phyloP scores from a whole-genome alignment of 441 rosid species.

The Mallotus repandus region DNA sequence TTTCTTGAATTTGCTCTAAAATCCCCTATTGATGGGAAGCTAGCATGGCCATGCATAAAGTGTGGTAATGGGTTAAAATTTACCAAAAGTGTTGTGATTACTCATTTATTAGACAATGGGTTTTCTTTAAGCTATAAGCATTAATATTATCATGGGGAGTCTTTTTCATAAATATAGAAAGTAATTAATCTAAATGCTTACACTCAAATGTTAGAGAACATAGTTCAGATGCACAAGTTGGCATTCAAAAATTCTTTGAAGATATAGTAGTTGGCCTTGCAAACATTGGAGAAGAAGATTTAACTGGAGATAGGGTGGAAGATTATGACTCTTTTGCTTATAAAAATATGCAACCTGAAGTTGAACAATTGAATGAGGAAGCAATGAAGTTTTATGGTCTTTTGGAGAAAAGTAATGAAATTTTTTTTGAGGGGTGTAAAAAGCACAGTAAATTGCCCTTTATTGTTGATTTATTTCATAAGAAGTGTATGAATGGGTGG shows the following conservation, averaged over 20 bases:
- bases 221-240: too few species aligned
- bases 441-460: slow-evolving; percentile 13
- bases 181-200: background rate
- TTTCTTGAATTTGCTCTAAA: background rate
- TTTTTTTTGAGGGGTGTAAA: background rate
- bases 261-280: background rate
- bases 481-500: background rate
- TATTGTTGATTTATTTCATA: slow-evolving; percentile 11
- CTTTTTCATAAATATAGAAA: too few species aligned
- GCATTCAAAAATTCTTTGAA: background rate
- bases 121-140: background rate
- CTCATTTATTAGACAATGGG: background rate
- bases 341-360: too few species aligned
- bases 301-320: background rate
- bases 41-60: background rate
- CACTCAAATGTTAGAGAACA: background rate
- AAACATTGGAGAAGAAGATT: background rate
- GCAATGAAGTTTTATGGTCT: background rate
- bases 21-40: background rate
- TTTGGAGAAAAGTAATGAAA: slow-evolving; percentile 5
- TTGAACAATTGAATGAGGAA: background rate
- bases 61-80: background rate
- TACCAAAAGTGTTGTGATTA: background rate
- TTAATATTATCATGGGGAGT: background rate
- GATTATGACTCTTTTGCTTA: background rate